Evolutionary conservation across 2,329 filamentous ascomycete genomes (phyloP).

Genomic region (Ophiostoma angusticollis): DNA sequence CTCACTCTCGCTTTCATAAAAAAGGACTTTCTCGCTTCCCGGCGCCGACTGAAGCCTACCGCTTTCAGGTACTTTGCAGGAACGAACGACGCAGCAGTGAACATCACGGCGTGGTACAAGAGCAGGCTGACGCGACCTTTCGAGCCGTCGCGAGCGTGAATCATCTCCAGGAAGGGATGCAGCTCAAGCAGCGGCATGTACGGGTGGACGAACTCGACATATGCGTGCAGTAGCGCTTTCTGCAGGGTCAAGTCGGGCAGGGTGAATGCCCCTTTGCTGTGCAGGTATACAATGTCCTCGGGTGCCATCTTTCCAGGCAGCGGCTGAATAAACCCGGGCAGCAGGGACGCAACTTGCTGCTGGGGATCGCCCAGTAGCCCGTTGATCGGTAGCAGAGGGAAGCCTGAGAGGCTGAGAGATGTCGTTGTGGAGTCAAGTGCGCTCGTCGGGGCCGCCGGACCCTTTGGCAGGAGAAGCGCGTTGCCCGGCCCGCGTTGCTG

Average conservation of each 20-base stretch:
- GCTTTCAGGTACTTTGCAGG: constrained; percentile 64
- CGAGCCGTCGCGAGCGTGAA: constrained; percentile 55
- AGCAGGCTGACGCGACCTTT: constrained; percentile 68
- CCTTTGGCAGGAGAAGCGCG: constrained; percentile 9
- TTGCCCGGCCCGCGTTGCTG: constrained; percentile 6
- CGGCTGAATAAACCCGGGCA: constrained; percentile 63
- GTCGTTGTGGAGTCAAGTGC: background rate
- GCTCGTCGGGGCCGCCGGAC: background rate
- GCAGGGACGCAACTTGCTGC: constrained; percentile 27
- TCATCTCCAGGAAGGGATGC: constrained; percentile 43
- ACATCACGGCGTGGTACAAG: constrained; percentile 91
- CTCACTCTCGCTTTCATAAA: constrained; percentile 77
- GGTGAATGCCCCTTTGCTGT: constrained; percentile 70
- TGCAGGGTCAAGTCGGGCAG: constrained; percentile 60
- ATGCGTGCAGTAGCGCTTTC: constrained; percentile 68
- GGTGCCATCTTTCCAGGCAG: constrained; percentile 62
- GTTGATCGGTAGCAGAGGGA: constrained; percentile 14
- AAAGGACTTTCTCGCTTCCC: constrained; percentile 74
- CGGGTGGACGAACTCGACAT: constrained; percentile 81
- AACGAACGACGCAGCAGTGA: constrained; percentile 78
- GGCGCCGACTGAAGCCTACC: constrained; percentile 65
- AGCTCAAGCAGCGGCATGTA: constrained; percentile 83
- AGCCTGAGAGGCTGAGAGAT: constrained; percentile 7
- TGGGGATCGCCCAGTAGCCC: constrained; percentile 17
- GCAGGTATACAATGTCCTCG: constrained; percentile 74